A percentile compares a stretch with the other conserved stretches of the same genome.
These are phyloP conservation scores for Erodium maritimum DNA, from an alignment of 345 rosid species.

Conservation along the genomic window DNA sequence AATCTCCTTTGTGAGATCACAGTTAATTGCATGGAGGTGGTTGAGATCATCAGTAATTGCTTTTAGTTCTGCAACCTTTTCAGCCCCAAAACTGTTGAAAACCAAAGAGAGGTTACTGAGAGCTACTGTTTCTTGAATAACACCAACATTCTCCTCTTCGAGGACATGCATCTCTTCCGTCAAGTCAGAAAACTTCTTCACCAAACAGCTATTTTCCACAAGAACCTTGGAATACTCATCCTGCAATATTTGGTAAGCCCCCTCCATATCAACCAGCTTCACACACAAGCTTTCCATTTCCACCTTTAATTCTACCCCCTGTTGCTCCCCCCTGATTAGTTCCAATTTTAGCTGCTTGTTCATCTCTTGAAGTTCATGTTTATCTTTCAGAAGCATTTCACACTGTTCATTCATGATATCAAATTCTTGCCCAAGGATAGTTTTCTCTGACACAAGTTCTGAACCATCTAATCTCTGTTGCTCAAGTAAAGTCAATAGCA, in stretches of 20 bases:
- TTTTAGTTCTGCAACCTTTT: constrained; percentile 43
- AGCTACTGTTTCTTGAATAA: constrained; percentile 42
- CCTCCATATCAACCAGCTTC: constrained; percentile 37
- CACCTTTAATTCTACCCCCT: constrained; percentile 26
- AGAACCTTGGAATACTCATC: constrained; percentile 38
- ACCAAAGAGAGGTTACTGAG: constrained; percentile 36
- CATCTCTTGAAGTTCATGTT: constrained; percentile 44
- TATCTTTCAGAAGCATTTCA: constrained; percentile 34
- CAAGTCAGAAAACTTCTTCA: constrained; percentile 30
- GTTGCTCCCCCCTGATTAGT: constrained; percentile 28
- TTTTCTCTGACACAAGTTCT: constrained; percentile 39
- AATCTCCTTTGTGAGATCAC: constrained; percentile 37
- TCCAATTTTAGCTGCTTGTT: constrained; percentile 47
- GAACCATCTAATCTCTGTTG: constrained; percentile 40
- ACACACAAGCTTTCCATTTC: constrained; percentile 27
- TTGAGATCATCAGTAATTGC: constrained; percentile 32
- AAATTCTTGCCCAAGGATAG: constrained; percentile 29
- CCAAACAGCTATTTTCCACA: constrained; percentile 33
- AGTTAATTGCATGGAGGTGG: constrained; percentile 23
- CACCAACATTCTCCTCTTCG: constrained; percentile 42
- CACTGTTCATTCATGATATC: constrained; percentile 18
- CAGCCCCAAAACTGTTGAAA: constrained; percentile 37
- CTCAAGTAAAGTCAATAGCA: constrained; percentile 46
- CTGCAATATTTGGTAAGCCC: constrained; percentile 33
- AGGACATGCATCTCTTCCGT: constrained; percentile 34